phyloP scores from a whole-genome alignment of 2,329 filamentous ascomycete genomes.

The Ceratocystis smalleyi region DNA sequence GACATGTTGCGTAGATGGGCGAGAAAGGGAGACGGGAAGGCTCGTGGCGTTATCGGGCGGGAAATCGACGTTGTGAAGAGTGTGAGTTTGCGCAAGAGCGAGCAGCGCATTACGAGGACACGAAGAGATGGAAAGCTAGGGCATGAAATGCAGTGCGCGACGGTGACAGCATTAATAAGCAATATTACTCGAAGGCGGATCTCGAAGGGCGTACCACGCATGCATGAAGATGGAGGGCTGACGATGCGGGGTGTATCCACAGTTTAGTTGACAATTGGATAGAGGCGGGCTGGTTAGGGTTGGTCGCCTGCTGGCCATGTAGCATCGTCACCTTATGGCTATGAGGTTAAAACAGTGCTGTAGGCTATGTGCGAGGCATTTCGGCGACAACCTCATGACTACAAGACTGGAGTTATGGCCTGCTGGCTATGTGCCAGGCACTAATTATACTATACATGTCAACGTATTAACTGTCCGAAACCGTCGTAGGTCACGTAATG shows the following conservation, averaged over 20 bases:
- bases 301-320: too few relatives aligned
- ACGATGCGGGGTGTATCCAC: neutral
- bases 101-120: neutral
- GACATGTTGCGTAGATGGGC: slow-evolving; percentile 25
- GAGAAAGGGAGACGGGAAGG: slow-evolving; percentile 1
- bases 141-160: neutral
- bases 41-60: neutral
- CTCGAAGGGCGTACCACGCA: neutral
- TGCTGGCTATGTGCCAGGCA: neutral
- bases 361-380: too few relatives aligned
- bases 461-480: neutral
- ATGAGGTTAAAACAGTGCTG: too few relatives aligned
- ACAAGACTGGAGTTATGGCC: neutral
- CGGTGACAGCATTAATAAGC: neutral
- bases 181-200: neutral
- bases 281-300: too few relatives aligned
- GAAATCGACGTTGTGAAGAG: slow-evolving; percentile 1
- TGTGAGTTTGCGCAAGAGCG: slow-evolving; percentile 2
- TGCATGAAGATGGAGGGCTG: too few relatives aligned
- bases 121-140: neutral
- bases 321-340: too few relatives aligned
- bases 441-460: neutral
- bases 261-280: neutral
- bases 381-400: too few relatives aligned
- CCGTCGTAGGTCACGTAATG: neutral